A percentile compares a stretch with the other conserved stretches of the same genome.
phyloP scores from a whole-genome alignment of 2,329 filamentous ascomycete species.

The Fusarium temperatum region DNA sequence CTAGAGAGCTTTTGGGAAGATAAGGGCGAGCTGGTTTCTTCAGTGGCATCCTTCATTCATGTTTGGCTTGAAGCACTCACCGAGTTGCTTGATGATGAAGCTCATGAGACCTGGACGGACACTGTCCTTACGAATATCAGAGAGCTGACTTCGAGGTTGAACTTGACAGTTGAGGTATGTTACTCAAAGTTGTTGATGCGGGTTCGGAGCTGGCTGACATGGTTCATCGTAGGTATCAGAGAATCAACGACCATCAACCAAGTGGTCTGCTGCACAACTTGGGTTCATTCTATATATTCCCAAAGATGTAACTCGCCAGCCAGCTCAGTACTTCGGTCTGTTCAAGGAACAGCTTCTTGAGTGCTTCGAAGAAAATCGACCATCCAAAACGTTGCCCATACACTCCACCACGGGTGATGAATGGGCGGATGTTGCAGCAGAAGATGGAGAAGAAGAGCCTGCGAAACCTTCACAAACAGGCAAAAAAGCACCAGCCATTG shows the following conservation, averaged over 20 bases:
- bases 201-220: neutral
- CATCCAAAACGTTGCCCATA: conserved; percentile 14
- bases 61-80: conserved; percentile 51
- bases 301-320: conserved; percentile 42
- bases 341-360: conserved; percentile 49
- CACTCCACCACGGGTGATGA: conserved; percentile 48
- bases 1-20: conserved; percentile 53
- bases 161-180: conserved; percentile 50
- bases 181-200: neutral
- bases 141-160: conserved; percentile 40
- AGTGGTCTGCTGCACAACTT: conserved; percentile 49
- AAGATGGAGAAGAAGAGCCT: conserved; percentile 26
- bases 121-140: conserved; percentile 50
- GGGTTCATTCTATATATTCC: conserved; percentile 54
- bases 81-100: conserved; percentile 53
- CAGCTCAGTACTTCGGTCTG: conserved; percentile 47
- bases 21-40: conserved; percentile 49
- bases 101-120: conserved; percentile 54
- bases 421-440: conserved; percentile 56
- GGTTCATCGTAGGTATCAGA: conserved; percentile 28
- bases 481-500: neutral
- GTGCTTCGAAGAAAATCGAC: conserved; percentile 47
- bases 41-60: conserved; percentile 49
- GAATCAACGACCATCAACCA: conserved; percentile 44
- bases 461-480: neutral